Evolutionary conservation across 1,284 basidiomycete species (phyloP), one percentile per base, ranked within the genome.

Genomic region (Volvariella surrecta): DNA sequence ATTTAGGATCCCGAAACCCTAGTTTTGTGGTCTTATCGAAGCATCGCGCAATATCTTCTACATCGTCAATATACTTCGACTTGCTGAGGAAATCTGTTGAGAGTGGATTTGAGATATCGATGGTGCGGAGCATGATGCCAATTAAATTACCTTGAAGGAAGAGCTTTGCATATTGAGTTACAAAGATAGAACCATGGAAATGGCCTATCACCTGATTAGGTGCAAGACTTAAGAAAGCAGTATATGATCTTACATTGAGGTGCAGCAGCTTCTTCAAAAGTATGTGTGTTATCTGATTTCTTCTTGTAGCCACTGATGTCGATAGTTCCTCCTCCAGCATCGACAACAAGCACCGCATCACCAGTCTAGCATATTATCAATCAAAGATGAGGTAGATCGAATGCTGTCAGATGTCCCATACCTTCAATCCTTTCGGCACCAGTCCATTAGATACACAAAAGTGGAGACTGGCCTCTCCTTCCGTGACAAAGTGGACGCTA

Each of bases 11-110:
- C 15, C 52, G 62, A 53, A 72, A 73, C 4, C 60, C 58, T 1
- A 63, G 57, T 42, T 70, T 73, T 1, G 70, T 63, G 3, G 58
- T 57, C 41, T 59, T 61, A 44, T 71, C 68, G 42, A 73, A 73
- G 30, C 52, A 47, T 6, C 51, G 47, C 3, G 62, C 53, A 57
- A 71, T 71, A 16, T 60, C 49, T 24, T 52, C 45, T 15, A 71
- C 42, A 32, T 55, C 55, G 19, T 64, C 50, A 9, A 57, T 55
- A 32, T 58, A 71, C 18, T 53, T 54, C 2, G 68, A 69, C 13
- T 52, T 50, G 1, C 32, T 22, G 1, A 72, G 56, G 40, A 53
- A 61, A 13, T 45, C 68, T 72, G 40, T 35, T 4, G 13, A 28
- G 13, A 18, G 16, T 16, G 4, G n/a, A 24, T 7, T 28, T 6